phyloP scores from a whole-genome alignment of 2,329 filamentous ascomycete genomes.

The Rhynchosporium secalis region DNA sequence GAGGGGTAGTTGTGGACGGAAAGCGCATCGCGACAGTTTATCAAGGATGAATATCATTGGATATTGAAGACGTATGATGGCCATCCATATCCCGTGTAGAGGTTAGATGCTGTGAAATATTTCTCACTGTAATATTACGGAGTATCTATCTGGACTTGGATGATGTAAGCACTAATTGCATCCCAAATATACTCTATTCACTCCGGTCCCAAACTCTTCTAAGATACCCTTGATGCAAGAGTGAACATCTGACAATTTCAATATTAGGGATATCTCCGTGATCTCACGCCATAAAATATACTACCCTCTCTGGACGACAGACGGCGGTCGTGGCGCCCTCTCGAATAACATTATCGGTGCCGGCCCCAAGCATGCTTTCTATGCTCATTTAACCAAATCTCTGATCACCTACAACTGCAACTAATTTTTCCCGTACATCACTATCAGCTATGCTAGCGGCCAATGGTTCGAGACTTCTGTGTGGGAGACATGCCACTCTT shows the following conservation, averaged over 20 bases:
- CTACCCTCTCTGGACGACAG: conserved; percentile 67
- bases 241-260: neutral
- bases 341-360: conserved; percentile 70
- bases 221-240: too few species aligned
- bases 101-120: conserved; percentile 72
- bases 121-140: conserved; percentile 72
- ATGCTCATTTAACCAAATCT: conserved; percentile 63
- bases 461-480: conserved; percentile 69
- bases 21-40: conserved; percentile 53
- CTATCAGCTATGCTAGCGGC: conserved; percentile 72
- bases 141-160: conserved; percentile 41
- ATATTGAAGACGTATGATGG: conserved; percentile 69
- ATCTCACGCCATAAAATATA: conserved; percentile 65
- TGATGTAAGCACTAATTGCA: neutral
- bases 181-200: too few species aligned
- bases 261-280: conserved; percentile 63
- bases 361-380: conserved; percentile 68
- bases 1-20: neutral
- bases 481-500: conserved; percentile 61
- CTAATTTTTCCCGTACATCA: conserved; percentile 71
- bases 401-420: conserved; percentile 64
- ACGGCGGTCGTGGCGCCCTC: conserved; percentile 40
- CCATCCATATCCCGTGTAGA: conserved; percentile 70
- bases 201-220: neutral
- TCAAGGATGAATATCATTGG: conserved; percentile 68